Evolutionary conservation across 129 eudicot genomes (phyloP).

Genomic region (Centaurea solstitialis): DNA sequence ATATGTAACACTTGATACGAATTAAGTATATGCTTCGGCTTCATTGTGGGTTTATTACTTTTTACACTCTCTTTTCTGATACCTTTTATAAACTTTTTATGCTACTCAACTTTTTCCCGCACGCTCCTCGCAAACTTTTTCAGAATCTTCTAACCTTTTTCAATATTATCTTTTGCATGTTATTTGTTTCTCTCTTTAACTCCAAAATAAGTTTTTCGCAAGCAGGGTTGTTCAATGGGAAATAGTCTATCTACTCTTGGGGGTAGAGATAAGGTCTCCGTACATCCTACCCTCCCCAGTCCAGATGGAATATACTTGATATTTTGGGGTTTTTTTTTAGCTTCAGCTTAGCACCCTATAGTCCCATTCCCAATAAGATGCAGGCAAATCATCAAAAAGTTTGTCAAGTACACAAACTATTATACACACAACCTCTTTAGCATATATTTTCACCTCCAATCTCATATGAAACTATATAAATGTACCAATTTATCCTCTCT

Average conservation of each 20-base stretch:
- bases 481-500: background rate
- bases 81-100: background rate
- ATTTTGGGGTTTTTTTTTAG: background rate
- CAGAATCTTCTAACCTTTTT: background rate
- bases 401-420: slow-evolving; percentile 25
- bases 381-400: background rate
- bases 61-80: background rate
- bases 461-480: slow-evolving; percentile 24
- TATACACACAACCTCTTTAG: slow-evolving; percentile 42
- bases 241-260: too few relatives aligned
- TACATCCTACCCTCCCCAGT: too few relatives aligned
- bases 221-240: background rate
- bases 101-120: background rate
- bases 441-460: slow-evolving; percentile 41
- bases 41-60: background rate
- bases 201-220: background rate
- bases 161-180: background rate
- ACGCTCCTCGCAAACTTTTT: background rate
- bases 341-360: background rate
- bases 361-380: background rate
- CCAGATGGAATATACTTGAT: background rate
- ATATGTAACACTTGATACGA: background rate
- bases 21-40: background rate
- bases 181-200: background rate
- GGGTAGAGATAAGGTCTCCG: too few relatives aligned